phyloP scores from a whole-genome alignment of 108 stramenopile species.

The Poteriospumella lacustris region DNA sequence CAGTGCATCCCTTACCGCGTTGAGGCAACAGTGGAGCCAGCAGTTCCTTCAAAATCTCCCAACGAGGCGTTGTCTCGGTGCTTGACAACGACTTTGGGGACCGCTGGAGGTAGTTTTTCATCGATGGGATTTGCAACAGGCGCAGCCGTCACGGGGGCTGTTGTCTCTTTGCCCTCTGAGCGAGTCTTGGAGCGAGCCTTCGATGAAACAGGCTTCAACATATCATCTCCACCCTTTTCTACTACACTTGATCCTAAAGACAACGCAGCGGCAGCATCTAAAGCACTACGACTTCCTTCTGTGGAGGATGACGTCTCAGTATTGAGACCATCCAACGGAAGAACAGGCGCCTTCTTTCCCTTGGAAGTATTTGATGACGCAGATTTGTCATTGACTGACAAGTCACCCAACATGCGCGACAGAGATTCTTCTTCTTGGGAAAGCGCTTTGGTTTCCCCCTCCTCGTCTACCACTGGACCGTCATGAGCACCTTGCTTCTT shows the following conservation, averaged over 20 bases:
- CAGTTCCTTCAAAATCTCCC: constrained; percentile 11
- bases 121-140: no score
- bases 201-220: constrained; percentile 5
- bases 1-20: background rate
- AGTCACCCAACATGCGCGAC: background rate
- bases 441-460: background rate
- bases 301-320: background rate
- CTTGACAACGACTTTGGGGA: background rate
- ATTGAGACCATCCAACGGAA: background rate
- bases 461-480: background rate
- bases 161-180: no score
- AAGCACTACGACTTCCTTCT: background rate
- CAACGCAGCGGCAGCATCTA: background rate
- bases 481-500: background rate
- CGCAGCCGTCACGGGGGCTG: no score
- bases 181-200: no score
- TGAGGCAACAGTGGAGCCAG: background rate
- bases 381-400: background rate
- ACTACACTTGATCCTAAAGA: no score
- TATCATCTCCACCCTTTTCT: background rate
- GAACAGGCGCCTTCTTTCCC: background rate
- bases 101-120: background rate
- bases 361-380: background rate
- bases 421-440: background rate
- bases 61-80: background rate